A percentile compares a stretch with the other conserved stretches of the same genome.
Conservation (phyloP, 495 filamentous ascomycete species). For the Aspergillus egyptiacus region DNA sequence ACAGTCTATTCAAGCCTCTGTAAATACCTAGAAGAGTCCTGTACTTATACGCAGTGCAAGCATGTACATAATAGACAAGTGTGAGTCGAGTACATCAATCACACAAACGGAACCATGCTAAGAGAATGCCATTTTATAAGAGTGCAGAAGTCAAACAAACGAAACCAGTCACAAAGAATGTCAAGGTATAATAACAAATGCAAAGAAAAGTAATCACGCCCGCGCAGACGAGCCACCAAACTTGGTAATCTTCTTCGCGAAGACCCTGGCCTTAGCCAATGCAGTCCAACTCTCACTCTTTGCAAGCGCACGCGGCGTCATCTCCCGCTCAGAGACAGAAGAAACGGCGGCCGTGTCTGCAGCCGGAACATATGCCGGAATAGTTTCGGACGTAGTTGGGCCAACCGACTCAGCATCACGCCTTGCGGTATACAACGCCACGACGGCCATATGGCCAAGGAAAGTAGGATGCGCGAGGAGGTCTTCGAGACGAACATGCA, state of each 20-base stretch:
- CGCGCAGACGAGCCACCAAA: constrained; percentile 16
- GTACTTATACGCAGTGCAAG: neutral
- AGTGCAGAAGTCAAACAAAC: neutral
- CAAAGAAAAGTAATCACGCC: constrained; percentile 6
- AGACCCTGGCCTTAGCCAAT: constrained; percentile 27
- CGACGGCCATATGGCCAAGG: constrained; percentile 44
- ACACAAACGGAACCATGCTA: neutral
- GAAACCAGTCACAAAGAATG: neutral
- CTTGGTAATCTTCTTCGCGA: constrained; percentile 29
- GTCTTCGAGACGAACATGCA: constrained; percentile 45
- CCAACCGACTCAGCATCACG: constrained; percentile 1
- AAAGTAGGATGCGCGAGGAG: constrained; percentile 45
- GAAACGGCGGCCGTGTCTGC: neutral
- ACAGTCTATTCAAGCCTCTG: constrained; percentile 37
- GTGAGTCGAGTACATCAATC: neutral
- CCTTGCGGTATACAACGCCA: constrained; percentile 34
- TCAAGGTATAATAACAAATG: neutral
- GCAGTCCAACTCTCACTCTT: constrained; percentile 13
- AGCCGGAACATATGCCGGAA: neutral
- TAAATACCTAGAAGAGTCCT: neutral
- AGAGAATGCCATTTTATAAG: neutral
- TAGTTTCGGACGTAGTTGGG: neutral
- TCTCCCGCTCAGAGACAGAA: neutral
- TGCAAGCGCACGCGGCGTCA: neutral
- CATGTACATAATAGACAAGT: neutral